Conservation (phyloP, 257 asterid genomes). For the Solanum infundibuliforme region DNA sequence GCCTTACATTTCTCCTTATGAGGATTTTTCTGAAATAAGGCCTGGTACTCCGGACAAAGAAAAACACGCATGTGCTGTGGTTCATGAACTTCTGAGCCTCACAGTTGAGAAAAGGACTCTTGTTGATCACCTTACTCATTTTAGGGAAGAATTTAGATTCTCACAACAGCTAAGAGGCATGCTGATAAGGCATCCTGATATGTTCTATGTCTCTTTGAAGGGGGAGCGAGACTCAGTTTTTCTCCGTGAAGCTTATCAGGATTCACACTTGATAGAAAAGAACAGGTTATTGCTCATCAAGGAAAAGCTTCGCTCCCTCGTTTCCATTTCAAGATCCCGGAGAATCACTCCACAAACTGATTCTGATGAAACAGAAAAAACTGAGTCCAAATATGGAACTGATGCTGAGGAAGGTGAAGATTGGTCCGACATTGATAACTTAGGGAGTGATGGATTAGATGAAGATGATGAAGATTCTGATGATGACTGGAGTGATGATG, state of each 20-base stretch:
- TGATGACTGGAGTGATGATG: constrained; percentile 55
- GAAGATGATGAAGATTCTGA: constrained; percentile 23
- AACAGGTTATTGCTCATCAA: constrained; percentile 78
- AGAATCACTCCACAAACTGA: constrained; percentile 21
- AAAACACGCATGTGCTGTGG: constrained; percentile 75
- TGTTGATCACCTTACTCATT: constrained; percentile 90
- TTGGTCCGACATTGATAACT: constrained; percentile 54
- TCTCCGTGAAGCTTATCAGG: constrained; percentile 84
- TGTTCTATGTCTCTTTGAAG: constrained; percentile 84
- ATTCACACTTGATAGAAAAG: constrained; percentile 80
- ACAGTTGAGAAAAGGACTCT: constrained; percentile 93
- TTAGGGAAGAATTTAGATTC: constrained; percentile 87
- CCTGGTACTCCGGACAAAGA: constrained; percentile 73
- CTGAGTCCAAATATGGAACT: constrained; percentile 22
- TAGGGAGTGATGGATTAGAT: constrained; percentile 39
- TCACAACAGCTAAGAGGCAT: constrained; percentile 97
- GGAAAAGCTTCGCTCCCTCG: constrained; percentile 91
- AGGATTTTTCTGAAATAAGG: constrained; percentile 66
- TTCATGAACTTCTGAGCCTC: constrained; percentile 94
- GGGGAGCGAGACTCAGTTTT: constrained; percentile 97
- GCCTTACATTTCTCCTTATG: constrained; percentile 78
- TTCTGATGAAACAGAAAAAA: constrained; percentile 23
- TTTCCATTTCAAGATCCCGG: constrained; percentile 51
- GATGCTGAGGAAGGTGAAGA: constrained; percentile 50
- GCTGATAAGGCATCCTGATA: constrained; percentile 96